Evolutionary conservation across 371 early-diverging fungal species (phyloP).

Genomic region (Mucor mucedo): DNA sequence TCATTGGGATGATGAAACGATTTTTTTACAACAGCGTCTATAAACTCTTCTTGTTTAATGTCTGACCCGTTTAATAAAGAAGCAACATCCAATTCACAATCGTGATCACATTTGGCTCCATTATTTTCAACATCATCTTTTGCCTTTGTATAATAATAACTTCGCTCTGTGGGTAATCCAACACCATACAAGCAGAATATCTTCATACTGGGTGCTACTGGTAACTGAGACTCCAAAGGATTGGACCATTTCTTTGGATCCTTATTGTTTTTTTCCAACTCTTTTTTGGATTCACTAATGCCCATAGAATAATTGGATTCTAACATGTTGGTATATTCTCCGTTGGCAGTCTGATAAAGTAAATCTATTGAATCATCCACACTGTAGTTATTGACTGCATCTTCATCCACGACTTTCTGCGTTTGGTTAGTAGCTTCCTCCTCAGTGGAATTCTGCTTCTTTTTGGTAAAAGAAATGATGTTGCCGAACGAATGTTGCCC

Average conservation of each 20-base stretch:
- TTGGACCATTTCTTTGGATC: slow-evolving; percentile 84
- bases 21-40: slow-evolving; percentile 20
- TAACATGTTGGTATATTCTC: slow-evolving; percentile 57
- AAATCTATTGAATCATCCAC: slow-evolving; percentile 61
- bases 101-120: slow-evolving; percentile 1
- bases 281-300: slow-evolving; percentile 57
- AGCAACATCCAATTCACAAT: slow-evolving; percentile 16
- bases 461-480: slow-evolving; percentile 42
- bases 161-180: slow-evolving; percentile 82
- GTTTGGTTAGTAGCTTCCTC: background rate
- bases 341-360: slow-evolving; percentile 55
- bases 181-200: slow-evolving; percentile 88
- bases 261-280: slow-evolving; percentile 53
- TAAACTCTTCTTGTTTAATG: slow-evolving; percentile 21
- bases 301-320: slow-evolving; percentile 71
- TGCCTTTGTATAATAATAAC: slow-evolving; percentile 66
- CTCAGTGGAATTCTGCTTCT: background rate
- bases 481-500: slow-evolving; percentile 44
- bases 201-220: slow-evolving; percentile 73
- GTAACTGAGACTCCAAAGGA: slow-evolving; percentile 83
- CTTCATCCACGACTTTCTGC: slow-evolving; percentile 1
- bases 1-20: background rate
- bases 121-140: slow-evolving; percentile 12
- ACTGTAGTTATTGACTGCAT: slow-evolving; percentile 43
- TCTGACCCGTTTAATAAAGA: slow-evolving; percentile 14